Percentiles rank a stretch among this genome's conserved stretches.
Evolutionary conservation across 2,329 filamentous ascomycete genomes (phyloP).

Genomic region (Botryosphaeria agaves): DNA sequence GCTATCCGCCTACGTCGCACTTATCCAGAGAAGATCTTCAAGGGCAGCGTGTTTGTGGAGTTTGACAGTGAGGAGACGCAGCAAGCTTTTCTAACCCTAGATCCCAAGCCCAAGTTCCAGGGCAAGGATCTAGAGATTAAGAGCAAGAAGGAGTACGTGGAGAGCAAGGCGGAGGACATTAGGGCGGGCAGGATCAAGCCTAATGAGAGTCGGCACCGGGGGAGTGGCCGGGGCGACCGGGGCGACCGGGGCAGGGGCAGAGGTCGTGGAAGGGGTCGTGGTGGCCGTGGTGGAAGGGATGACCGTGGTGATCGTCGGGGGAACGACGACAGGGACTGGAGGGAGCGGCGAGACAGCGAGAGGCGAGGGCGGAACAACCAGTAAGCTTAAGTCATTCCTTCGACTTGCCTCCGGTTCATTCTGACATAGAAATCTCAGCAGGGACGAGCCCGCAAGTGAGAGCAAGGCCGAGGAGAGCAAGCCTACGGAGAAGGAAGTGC

Average conservation of each 20-base stretch:
- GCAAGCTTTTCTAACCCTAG: conserved; percentile 61
- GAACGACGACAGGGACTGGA: conserved; percentile 2
- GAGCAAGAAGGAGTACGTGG: conserved; percentile 73
- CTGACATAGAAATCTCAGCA: background rate
- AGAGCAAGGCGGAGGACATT: conserved; percentile 28
- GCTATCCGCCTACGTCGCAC: conserved; percentile 74
- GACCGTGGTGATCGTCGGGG: conserved; percentile 9
- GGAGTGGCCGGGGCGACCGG: conserved; percentile 11
- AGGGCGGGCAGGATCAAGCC: conserved; percentile 22
- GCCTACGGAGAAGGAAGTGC: conserved; percentile 2
- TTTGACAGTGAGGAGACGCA: conserved; percentile 66
- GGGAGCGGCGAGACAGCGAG: conserved; percentile 1
- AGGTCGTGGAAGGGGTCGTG: conserved; percentile 10
- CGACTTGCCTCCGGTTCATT: background rate
- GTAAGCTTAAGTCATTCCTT: background rate
- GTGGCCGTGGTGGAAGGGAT: conserved; percentile 11
- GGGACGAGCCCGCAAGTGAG: conserved; percentile 1
- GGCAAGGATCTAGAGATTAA: conserved; percentile 64
- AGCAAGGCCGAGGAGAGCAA: conserved; percentile 7
- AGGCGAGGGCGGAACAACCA: background rate
- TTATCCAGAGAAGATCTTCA: conserved; percentile 56
- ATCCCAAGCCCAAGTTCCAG: conserved; percentile 73
- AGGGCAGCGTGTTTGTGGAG: conserved; percentile 92
- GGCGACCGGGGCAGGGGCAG: conserved; percentile 14
- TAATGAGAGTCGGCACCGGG: conserved; percentile 5